Evolutionary conservation across 345 rosid species (phyloP), one percentile per base, ranked within the genome.

Genomic region (Xanthoceras sorbifolium): DNA sequence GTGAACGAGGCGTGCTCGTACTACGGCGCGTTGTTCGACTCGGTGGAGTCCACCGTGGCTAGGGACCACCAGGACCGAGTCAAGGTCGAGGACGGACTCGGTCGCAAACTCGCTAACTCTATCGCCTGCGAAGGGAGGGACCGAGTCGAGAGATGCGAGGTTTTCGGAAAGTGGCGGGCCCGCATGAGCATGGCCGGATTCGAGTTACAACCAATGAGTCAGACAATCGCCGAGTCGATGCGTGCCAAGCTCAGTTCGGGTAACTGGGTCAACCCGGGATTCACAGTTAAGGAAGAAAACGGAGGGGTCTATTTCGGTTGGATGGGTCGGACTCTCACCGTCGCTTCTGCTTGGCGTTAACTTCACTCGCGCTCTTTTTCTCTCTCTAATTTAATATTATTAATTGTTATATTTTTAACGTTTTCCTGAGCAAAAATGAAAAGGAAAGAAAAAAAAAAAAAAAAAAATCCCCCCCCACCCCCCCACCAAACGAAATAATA

Each of bases 301-400:
- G 98, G 97, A 64, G 98, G 91, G 73, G 91, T 93, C 31, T 79
- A 89, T 54, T 96, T 93, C 59, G 98, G 98, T 69, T 96, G 98
- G 99, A 86, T 74, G 87, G 90, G 94, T 57, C 93, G 92, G 81
- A 84, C 89, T 32, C 97, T 93, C 86, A 88, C 95, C 77, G 95
- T 93, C 83, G 97, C 97, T 10, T 96, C 98, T 75, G 94, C 99
- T 81, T 93, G 98, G 99, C 93, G 94, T 85, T 96, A 90, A 85
- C 76, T 72, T 81, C 80, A 86, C 86, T 67, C 74, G 63, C 69
- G 52, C 25, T 31, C 44, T 23, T 18, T 10, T 5, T 61, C 29
- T 74, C 18, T 72, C 52, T 32, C 23, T 71, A n/a, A 76, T 76
- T 57, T 70, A 75, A 64, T 78, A 72, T 80, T 82, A 79, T 73